Conservation (phyloP, 768 basidiomycete species). For the Pleurotus tuoliensis region DNA sequence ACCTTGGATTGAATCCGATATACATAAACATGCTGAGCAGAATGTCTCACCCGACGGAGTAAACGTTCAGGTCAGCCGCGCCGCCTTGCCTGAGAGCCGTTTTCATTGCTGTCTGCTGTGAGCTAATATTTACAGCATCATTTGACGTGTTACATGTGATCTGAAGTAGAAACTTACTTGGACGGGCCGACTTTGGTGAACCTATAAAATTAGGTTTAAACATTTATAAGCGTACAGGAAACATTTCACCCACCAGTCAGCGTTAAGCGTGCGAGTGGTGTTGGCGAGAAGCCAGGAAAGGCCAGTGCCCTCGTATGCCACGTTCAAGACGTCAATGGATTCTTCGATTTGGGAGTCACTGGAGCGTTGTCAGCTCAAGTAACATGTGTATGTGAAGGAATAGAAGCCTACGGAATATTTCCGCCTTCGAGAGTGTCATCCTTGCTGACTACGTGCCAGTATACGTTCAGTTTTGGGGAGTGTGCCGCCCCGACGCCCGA, state of each 20-base stretch:
- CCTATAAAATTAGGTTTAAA: slow-evolving; percentile 16
- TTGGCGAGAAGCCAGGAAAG: slow-evolving; percentile 27
- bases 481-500: not conserved
- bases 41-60: slow-evolving; percentile 16
- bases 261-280: slow-evolving; percentile 39
- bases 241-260: slow-evolving; percentile 31
- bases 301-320: slow-evolving; percentile 15
- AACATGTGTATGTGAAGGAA: not conserved
- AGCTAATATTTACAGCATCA: not conserved
- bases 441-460: slow-evolving; percentile 32
- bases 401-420: slow-evolving; percentile 24
- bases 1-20: not conserved
- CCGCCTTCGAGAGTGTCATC: slow-evolving; percentile 26
- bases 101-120: slow-evolving; percentile 25
- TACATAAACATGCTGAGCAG: not conserved
- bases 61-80: slow-evolving; percentile 21
- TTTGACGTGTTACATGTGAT: not conserved
- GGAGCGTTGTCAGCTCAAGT: no score
- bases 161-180: not conserved
- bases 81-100: slow-evolving; percentile 23
- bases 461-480: slow-evolving; percentile 22
- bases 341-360: not conserved
- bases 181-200: slow-evolving; percentile 14
- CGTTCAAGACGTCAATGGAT: slow-evolving; percentile 7
- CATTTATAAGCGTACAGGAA: not conserved